A percentile compares a stretch with the other conserved stretches of the same genome.
Conservation (phyloP, 2,329 filamentous ascomycete genomes). For the Cercospora sp. region DNA sequence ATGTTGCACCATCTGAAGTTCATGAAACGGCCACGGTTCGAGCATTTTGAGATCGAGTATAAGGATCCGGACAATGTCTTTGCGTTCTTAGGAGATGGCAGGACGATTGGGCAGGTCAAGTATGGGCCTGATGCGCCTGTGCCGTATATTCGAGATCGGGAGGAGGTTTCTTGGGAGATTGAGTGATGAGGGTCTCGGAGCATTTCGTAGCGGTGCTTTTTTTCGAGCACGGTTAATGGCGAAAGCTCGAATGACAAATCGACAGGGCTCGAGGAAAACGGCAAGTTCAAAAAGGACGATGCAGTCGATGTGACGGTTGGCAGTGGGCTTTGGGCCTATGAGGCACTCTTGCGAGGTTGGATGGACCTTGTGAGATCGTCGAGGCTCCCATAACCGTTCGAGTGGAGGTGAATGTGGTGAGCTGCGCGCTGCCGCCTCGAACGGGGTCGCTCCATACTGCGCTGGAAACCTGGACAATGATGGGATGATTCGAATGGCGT, state of each 20-base stretch:
- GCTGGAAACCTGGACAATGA: not conserved
- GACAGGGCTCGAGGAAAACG: no score
- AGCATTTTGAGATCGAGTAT: constrained; percentile 53
- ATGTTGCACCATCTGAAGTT: constrained; percentile 31
- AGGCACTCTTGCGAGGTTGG: no score
- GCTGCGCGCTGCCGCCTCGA: not conserved
- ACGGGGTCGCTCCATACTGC: not conserved
- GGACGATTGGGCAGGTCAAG: constrained; percentile 37
- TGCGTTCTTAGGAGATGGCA: constrained; percentile 51
- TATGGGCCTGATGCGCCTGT: constrained; percentile 24
- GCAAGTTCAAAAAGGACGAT: no score
- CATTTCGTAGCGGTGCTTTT: no score
- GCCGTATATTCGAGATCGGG: constrained; percentile 24
- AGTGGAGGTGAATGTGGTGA: no score
- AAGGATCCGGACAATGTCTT: constrained; percentile 45
- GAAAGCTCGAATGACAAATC: no score
- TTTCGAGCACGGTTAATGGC: no score
- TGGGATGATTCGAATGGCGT: not conserved
- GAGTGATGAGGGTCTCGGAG: constrained; percentile 10
- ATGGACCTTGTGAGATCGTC: no score
- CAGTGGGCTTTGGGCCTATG: no score
- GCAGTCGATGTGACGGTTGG: no score
- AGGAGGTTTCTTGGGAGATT: constrained; percentile 24
- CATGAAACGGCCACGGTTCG: constrained; percentile 43
- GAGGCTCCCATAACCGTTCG: no score